Percentiles rank a stretch among this genome's conserved stretches.
phyloP scores from a whole-genome alignment of 2,329 filamentous ascomycete species.

The Fusarium sp. region DNA sequence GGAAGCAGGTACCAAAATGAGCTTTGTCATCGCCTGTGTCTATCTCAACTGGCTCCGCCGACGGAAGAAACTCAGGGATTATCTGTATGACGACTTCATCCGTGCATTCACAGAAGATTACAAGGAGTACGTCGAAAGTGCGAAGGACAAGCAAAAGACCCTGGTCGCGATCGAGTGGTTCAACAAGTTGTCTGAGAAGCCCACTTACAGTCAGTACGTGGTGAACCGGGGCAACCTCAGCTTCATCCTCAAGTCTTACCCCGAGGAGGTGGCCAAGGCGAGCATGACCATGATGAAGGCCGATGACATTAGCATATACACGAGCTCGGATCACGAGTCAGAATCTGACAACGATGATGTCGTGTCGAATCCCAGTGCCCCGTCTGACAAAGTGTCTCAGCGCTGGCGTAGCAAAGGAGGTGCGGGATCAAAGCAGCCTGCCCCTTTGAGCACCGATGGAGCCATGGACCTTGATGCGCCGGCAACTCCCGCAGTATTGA shows the following conservation, averaged over 20 bases:
- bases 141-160: conserved; percentile 40
- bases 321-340: conserved; percentile 24
- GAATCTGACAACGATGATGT: conserved; percentile 1
- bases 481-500: background rate
- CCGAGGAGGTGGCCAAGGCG: conserved; percentile 45
- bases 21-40: conserved; percentile 60
- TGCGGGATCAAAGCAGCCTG: background rate
- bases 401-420: background rate
- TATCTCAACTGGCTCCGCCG: conserved; percentile 55
- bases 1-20: conserved; percentile 47
- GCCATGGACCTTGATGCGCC: conserved; percentile 33
- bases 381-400: background rate
- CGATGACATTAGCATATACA: conserved; percentile 28
- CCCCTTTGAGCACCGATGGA: conserved; percentile 12
- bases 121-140: conserved; percentile 52
- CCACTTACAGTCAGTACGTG: conserved; percentile 45
- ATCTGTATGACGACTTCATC: conserved; percentile 66
- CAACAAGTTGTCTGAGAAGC: conserved; percentile 41
- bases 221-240: conserved; percentile 52
- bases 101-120: conserved; percentile 57
- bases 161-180: conserved; percentile 58
- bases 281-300: conserved; percentile 24
- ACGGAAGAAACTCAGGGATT: conserved; percentile 52
- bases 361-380: background rate
- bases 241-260: conserved; percentile 49